Percentiles rank a stretch among this genome's conserved stretches.
Evolutionary conservation across 345 rosid species (phyloP).

Genomic region (Hibiscus tridactylites): DNA sequence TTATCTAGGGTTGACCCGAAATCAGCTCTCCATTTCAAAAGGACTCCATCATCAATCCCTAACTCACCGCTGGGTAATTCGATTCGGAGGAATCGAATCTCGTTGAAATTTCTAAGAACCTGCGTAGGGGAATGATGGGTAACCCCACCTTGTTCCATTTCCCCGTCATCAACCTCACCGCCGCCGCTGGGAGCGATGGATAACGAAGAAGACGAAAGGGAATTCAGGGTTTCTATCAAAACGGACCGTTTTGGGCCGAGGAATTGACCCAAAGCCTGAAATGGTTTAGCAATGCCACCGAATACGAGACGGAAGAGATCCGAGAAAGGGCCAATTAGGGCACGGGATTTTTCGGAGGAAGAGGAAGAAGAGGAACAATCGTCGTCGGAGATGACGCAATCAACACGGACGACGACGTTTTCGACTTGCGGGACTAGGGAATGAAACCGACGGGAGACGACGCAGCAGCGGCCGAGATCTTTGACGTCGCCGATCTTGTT

Average conservation of each 20-base stretch:
- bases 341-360: slow-evolving; percentile 48
- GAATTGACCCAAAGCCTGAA: slow-evolving; percentile 67
- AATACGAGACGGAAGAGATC: slow-evolving; percentile 44
- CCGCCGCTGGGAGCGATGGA: slow-evolving; percentile 40
- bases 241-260: slow-evolving; percentile 41
- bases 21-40: slow-evolving; percentile 91
- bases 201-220: slow-evolving; percentile 17
- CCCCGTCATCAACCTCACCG: slow-evolving; percentile 32
- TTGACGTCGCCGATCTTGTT: slow-evolving; percentile 88
- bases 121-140: slow-evolving; percentile 95
- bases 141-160: slow-evolving; percentile 68
- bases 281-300: slow-evolving; percentile 66
- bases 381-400: slow-evolving; percentile 90
- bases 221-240: background rate
- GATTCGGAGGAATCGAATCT: slow-evolving; percentile 75
- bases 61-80: slow-evolving; percentile 88
- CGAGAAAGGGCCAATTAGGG: slow-evolving; percentile 27
- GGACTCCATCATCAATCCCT: slow-evolving; percentile 75
- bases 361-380: slow-evolving; percentile 35
- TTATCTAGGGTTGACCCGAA: slow-evolving; percentile 88
- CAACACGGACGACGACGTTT: slow-evolving; percentile 80
- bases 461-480: slow-evolving; percentile 86
- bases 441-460: slow-evolving; percentile 70
- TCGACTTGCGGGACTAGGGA: slow-evolving; percentile 76
- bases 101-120: slow-evolving; percentile 77